Evolutionary conservation across 2,329 filamentous ascomycete genomes (phyloP), one percentile per base, ranked within the genome.

Genomic region (Ceratocystis harringtonii): DNA sequence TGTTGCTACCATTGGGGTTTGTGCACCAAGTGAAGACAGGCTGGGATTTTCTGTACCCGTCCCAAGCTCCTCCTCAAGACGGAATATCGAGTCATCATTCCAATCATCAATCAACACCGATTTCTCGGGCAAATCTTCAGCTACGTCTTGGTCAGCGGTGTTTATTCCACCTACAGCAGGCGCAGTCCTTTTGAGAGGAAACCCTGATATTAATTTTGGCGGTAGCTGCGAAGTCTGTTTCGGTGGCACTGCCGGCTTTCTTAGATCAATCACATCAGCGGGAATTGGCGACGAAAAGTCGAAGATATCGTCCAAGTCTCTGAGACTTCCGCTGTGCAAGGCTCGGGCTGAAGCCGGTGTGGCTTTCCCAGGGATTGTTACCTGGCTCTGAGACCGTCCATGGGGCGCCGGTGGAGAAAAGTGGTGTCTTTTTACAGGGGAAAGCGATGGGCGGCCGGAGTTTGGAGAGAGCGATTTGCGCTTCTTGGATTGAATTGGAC

Each of bases 81-180:
- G 43, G 19, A 62, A 62, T 45, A 62, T 48, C n/a, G 61, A 62
- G 25, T 62, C 61, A 8, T 62, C 61, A 17, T 62, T 48, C 61
- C 61, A 62, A 32, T 48, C 61, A 22, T 62, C 61, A 25, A 62
- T 45, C 41, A 62, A 8, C n/a, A 32, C 19, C 7, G 61, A n/a
- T 25, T 50, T 41, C n/a, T 62, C 61, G 19, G 61, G 7, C 8
- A 28, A 25, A 17, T 36, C 36, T 6, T 19, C 43, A 43, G 32
- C 22, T 17, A 32, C 43, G 44, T 62, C 48, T 36, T 7, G 12
- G 15, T 58, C 17, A 30, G 15, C 6, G 55, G 12, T 58, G 55
- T 58, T 8, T 8, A 15, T 36, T 17, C 8, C 55, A 4, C 25
- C 55, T 32, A n/a, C 55, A 58, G 15, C 30, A 58, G 55, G 17